These are phyloP conservation scores for Pelargonium cotyledonis DNA, from an alignment of 441 rosid genomes.

Conservation along the genomic window DNA sequence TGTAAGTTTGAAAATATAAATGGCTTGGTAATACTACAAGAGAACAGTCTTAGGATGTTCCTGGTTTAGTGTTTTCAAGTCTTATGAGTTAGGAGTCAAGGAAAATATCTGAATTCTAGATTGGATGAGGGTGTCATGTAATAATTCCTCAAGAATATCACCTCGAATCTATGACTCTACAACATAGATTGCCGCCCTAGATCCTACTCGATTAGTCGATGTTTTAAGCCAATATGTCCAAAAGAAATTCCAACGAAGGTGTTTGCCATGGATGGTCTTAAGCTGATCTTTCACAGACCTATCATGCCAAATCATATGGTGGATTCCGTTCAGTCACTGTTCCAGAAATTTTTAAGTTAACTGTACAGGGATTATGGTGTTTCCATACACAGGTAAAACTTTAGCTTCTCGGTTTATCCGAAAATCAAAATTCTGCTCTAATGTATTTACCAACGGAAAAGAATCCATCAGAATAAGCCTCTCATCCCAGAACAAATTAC, in stretches of 20 bases:
- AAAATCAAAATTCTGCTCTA: constrained; percentile 7
- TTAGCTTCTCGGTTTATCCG: neutral
- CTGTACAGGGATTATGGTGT: neutral
- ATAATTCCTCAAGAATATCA: neutral
- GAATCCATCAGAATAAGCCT: constrained; percentile 13
- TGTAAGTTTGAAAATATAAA: neutral
- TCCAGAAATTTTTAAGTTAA: neutral
- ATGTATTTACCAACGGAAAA: neutral
- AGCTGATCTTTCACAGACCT: neutral
- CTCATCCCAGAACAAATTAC: neutral
- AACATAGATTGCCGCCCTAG: neutral
- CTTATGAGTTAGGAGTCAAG: neutral
- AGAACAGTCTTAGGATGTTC: neutral
- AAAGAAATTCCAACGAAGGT: neutral
- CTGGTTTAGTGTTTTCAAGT: neutral
- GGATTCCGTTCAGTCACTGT: too few relatives aligned
- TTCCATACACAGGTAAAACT: neutral
- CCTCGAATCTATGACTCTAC: neutral
- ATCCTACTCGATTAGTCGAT: neutral
- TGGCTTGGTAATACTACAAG: too few relatives aligned
- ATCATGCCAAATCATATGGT: neutral
- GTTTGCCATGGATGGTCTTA: neutral
- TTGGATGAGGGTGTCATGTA: neutral
- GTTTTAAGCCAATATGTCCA: neutral
- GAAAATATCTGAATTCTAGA: neutral